Evolutionary conservation across 345 rosid species (phyloP).

Genomic region (Jatropha curcas): DNA sequence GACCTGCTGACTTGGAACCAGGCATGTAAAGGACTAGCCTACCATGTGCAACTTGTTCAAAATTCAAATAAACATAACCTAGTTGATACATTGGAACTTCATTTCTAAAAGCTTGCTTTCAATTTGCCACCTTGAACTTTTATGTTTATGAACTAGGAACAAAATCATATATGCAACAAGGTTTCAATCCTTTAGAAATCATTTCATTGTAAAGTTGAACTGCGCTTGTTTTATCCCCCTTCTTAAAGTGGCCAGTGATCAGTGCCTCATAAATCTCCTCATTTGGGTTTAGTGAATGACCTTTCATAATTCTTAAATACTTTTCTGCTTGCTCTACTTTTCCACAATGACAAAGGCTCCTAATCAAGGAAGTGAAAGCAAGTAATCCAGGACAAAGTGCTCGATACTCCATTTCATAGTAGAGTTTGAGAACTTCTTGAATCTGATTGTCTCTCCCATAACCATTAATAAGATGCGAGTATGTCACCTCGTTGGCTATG

Average conservation of each 20-base stretch:
- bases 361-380: constrained; percentile 44
- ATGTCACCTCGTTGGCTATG: constrained; percentile 47
- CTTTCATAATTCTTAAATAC: constrained; percentile 49
- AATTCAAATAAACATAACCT: background rate
- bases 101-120: background rate
- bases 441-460: constrained; percentile 41
- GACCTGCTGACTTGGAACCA: background rate
- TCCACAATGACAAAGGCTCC: constrained; percentile 49
- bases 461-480: constrained; percentile 48
- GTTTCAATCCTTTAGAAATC: constrained; percentile 37
- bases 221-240: constrained; percentile 38
- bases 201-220: constrained; percentile 43
- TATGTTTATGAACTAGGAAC: background rate
- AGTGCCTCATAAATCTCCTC: constrained; percentile 43
- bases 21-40: background rate
- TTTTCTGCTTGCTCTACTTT: constrained; percentile 55
- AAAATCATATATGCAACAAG: constrained; percentile 1
- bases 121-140: background rate
- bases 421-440: constrained; percentile 64
- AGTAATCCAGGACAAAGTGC: constrained; percentile 41
- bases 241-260: constrained; percentile 28
- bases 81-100: background rate
- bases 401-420: constrained; percentile 65
- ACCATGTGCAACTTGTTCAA: background rate
- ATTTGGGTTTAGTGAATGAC: constrained; percentile 33